These are phyloP conservation scores for Uromyces viciae-fabae DNA, from an alignment of 1,284 basidiomycete genomes.

Conservation along the genomic window DNA sequence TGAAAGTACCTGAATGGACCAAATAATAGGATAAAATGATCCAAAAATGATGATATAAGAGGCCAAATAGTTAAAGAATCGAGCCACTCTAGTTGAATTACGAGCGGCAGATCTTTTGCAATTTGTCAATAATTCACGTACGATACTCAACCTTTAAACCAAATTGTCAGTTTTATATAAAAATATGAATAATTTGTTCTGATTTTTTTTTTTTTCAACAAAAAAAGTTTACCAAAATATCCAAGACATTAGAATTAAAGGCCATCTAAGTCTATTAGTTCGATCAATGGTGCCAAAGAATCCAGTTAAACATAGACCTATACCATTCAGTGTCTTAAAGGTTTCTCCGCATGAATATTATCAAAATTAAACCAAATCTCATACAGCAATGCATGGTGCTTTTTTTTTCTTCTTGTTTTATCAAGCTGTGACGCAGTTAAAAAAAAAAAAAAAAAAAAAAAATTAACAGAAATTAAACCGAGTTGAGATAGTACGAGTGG, in stretches of 20 bases:
- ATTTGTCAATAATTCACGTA: slow-evolving; percentile 14
- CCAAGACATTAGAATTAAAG: slow-evolving; percentile 22
- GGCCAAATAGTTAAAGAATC: slow-evolving; percentile 13
- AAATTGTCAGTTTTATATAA: neutral
- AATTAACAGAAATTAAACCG: slow-evolving; percentile 17
- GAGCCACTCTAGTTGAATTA: slow-evolving; percentile 1
- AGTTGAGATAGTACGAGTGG: slow-evolving; percentile 13
- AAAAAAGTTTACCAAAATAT: slow-evolving; percentile 1
- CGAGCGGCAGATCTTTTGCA: neutral
- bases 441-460: too few relatives aligned
- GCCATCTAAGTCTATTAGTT: slow-evolving; percentile 14
- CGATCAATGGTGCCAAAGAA: slow-evolving; percentile 20
- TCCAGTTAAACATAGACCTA: slow-evolving; percentile 8
- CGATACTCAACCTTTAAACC: neutral
- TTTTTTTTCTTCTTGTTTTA: too few relatives aligned
- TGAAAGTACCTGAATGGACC: neutral
- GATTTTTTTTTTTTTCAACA: neutral
- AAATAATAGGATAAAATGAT: slow-evolving; percentile 25
- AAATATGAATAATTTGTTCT: neutral
- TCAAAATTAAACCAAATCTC: too few relatives aligned
- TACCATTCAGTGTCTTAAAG: slow-evolving; percentile 17
- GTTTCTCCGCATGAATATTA: too few relatives aligned
- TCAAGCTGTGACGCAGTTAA: too few relatives aligned
- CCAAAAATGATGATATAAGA: slow-evolving; percentile 6
- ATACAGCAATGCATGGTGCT: too few relatives aligned